A percentile compares a stretch with the other conserved stretches of the same genome.
Conservation (phyloP, 164 flowering plant species). For the Stephania japonica region DNA sequence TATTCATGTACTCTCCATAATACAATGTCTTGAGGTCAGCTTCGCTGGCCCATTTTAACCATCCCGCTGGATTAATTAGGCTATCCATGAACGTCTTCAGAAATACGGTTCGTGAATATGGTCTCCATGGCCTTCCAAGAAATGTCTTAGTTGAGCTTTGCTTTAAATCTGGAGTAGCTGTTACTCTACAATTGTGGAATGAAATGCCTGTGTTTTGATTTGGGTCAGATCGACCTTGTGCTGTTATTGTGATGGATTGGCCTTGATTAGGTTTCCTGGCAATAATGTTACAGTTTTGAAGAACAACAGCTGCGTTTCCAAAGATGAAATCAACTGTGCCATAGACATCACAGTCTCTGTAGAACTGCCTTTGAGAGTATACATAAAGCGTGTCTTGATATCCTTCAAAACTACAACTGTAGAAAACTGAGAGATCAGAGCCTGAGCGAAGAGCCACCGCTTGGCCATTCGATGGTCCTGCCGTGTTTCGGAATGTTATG, state of each 20-base stretch:
- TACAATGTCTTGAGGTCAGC: constrained; percentile 22
- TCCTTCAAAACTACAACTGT: constrained; percentile 60
- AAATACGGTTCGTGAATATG: constrained; percentile 28
- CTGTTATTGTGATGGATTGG: constrained; percentile 52
- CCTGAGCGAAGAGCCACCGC: constrained; percentile 70
- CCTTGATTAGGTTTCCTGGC: constrained; percentile 36
- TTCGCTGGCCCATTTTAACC: constrained; percentile 27
- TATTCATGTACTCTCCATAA: constrained; percentile 34
- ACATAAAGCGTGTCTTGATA: constrained; percentile 77
- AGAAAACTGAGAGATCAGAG: constrained; percentile 60
- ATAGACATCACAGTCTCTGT: constrained; percentile 55
- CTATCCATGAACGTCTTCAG: constrained; percentile 20
- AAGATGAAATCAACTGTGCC: constrained; percentile 76
- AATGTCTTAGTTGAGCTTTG: constrained; percentile 20
- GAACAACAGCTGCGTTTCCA: constrained; percentile 66
- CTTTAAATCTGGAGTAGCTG: constrained; percentile 39
- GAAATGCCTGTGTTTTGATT: constrained; percentile 69
- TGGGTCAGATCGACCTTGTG: constrained; percentile 62
- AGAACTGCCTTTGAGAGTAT: constrained; percentile 59
- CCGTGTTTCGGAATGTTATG: constrained; percentile 58
- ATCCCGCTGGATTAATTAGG: constrained; percentile 26
- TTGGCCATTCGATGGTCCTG: constrained; percentile 51
- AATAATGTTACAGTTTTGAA: constrained; percentile 59
- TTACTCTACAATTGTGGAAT: constrained; percentile 43
- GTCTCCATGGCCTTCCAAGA: constrained; percentile 43